Conservation (phyloP, 345 rosid species). For the Salix udensis region DNA sequence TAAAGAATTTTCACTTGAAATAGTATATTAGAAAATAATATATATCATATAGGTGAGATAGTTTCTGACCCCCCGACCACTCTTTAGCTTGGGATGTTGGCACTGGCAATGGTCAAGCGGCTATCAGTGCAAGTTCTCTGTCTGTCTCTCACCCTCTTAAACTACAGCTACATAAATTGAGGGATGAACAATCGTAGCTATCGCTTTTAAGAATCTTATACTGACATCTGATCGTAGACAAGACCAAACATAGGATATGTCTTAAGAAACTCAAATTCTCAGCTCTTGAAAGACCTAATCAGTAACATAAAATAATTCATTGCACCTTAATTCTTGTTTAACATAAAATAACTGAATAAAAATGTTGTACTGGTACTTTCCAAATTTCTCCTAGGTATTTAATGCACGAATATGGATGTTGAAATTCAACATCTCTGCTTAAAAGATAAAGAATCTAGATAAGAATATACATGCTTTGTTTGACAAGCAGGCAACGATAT, state of each 20-base stretch:
- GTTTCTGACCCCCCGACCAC: slow-evolving; percentile 24
- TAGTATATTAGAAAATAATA: no score
- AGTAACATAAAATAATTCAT: background rate
- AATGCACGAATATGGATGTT: no score
- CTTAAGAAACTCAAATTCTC: background rate
- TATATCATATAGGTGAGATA: background rate
- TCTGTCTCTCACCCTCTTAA: background rate
- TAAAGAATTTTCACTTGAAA: no score
- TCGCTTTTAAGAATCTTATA: background rate
- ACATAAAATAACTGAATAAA: background rate
- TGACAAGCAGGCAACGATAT: no score
- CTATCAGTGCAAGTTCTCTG: slow-evolving; percentile 37
- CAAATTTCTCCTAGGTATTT: background rate
- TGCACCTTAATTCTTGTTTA: background rate
- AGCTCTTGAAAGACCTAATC: background rate
- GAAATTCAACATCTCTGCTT: no score
- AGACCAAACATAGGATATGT: background rate
- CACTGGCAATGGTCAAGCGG: slow-evolving; percentile 76
- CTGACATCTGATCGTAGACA: background rate
- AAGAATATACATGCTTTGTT: no score
- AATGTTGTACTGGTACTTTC: background rate
- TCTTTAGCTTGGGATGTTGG: slow-evolving; percentile 65
- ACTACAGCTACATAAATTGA: background rate
- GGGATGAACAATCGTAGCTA: background rate
- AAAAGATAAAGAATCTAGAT: no score